phyloP scores from a whole-genome alignment of 2,329 filamentous ascomycete species.

The Daldinia sp. region DNA sequence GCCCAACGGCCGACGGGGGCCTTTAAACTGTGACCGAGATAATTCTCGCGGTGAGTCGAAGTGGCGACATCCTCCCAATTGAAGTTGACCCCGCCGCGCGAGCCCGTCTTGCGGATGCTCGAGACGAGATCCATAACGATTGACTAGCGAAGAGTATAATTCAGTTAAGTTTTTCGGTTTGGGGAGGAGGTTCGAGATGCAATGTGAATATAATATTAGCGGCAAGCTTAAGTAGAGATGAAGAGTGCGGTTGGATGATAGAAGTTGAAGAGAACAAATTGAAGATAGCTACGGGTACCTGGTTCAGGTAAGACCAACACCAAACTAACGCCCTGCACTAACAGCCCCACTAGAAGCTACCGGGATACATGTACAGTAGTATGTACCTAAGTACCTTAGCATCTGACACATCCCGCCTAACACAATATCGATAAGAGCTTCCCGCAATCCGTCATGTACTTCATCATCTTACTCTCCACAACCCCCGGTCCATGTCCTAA shows the following conservation, averaged over 20 bases:
- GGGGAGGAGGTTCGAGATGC: neutral
- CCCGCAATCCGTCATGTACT: neutral
- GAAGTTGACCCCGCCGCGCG: slow-evolving; percentile 94
- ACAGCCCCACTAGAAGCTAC: neutral
- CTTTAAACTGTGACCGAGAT: slow-evolving; percentile 90
- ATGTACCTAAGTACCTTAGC: neutral
- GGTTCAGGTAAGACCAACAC: neutral
- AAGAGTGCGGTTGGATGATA: neutral
- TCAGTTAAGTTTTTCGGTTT: no score
- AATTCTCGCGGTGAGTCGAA: slow-evolving; percentile 88
- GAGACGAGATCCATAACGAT: slow-evolving; percentile 88
- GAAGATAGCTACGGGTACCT: neutral
- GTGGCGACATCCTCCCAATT: slow-evolving; percentile 94
- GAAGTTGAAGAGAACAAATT: slow-evolving; percentile 1
- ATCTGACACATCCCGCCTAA: neutral
- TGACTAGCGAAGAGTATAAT: neutral
- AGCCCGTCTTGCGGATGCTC: slow-evolving; percentile 89
- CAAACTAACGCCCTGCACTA: neutral
- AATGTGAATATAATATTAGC: neutral
- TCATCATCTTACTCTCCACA: neutral
- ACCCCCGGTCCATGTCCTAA: neutral
- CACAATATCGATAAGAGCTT: slow-evolving; percentile 34
- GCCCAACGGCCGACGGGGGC: slow-evolving; percentile 95
- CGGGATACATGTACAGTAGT: no score
- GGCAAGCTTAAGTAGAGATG: neutral